Conservation (phyloP, 352 stramenopile species). For the Halophytophthora polymorphica region DNA sequence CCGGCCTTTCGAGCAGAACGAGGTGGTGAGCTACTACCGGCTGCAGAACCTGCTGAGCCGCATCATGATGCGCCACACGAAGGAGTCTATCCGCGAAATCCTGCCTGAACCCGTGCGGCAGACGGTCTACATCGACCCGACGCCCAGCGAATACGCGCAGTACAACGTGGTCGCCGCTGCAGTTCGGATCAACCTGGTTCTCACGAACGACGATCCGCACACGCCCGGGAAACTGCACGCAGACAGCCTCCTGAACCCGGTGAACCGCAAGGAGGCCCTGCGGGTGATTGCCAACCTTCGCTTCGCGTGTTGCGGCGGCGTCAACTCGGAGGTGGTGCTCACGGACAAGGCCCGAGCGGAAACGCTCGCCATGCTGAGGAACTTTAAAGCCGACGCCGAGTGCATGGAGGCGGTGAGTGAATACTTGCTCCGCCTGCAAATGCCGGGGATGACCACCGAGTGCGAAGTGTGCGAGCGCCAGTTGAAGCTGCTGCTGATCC, state of each 20-base stretch:
- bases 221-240: slow-evolving; percentile 39
- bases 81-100: slow-evolving; percentile 69
- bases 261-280: slow-evolving; percentile 44
- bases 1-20: slow-evolving; percentile 52
- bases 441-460: slow-evolving; percentile 24
- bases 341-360: slow-evolving; percentile 29
- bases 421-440: slow-evolving; percentile 40
- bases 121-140: slow-evolving; percentile 48
- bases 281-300: slow-evolving; percentile 47
- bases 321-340: slow-evolving; percentile 30
- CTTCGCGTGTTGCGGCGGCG: slow-evolving; percentile 35
- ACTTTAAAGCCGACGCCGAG: slow-evolving; percentile 28
- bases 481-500: slow-evolving; percentile 81
- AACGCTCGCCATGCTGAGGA: slow-evolving; percentile 42
- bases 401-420: slow-evolving; percentile 19
- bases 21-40: slow-evolving; percentile 46
- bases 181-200: slow-evolving; percentile 57
- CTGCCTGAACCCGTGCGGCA: slow-evolving; percentile 39
- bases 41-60: slow-evolving; percentile 75
- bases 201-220: slow-evolving; percentile 51
- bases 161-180: slow-evolving; percentile 57
- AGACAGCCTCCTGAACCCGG: slow-evolving; percentile 66
- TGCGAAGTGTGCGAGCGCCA: slow-evolving; percentile 74
- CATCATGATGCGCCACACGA: slow-evolving; percentile 94
- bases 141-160: slow-evolving; percentile 45